phyloP scores from a whole-genome alignment of 768 basidiomycete species.

The Nidula microcarpa region DNA sequence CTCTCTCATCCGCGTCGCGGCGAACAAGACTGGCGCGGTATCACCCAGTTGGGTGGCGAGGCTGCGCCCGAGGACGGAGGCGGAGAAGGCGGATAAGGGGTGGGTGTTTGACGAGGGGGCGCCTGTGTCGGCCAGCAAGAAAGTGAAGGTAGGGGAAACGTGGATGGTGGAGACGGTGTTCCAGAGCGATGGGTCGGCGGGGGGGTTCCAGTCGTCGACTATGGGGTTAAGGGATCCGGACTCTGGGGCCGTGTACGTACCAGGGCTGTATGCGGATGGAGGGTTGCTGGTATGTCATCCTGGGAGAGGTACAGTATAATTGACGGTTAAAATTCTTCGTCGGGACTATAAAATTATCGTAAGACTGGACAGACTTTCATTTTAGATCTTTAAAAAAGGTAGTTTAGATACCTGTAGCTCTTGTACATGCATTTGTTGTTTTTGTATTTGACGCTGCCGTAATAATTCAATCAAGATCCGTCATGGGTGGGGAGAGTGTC shows the following conservation, averaged over 20 bases:
- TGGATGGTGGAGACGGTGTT: slow-evolving; percentile 60
- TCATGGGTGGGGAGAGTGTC: not conserved
- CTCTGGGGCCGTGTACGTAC: slow-evolving; percentile 47
- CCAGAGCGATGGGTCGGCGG: slow-evolving; percentile 60
- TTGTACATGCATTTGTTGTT: not conserved
- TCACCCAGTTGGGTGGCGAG: slow-evolving; percentile 61
- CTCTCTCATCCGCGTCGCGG: slow-evolving; percentile 40
- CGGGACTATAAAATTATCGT: no score
- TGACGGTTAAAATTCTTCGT: not conserved
- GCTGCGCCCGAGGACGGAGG: slow-evolving; percentile 25
- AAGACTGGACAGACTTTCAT: not conserved
- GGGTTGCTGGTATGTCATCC: slow-evolving; percentile 50
- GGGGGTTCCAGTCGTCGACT: slow-evolving; percentile 49
- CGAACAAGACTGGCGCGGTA: slow-evolving; percentile 30
- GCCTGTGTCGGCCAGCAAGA: slow-evolving; percentile 42
- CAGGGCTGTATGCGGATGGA: slow-evolving; percentile 54
- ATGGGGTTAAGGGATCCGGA: slow-evolving; percentile 49
- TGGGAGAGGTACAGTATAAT: slow-evolving; percentile 2
- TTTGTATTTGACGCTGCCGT: not conserved
- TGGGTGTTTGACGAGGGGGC: slow-evolving; percentile 36
- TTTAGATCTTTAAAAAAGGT: not conserved
- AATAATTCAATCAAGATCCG: not conserved
- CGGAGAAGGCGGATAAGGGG: slow-evolving; percentile 5
- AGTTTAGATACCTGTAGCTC: not conserved
- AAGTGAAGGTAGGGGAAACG: slow-evolving; percentile 28